Evolutionary conservation across 768 basidiomycete species (phyloP).

Genomic region (Trametes meyenii): DNA sequence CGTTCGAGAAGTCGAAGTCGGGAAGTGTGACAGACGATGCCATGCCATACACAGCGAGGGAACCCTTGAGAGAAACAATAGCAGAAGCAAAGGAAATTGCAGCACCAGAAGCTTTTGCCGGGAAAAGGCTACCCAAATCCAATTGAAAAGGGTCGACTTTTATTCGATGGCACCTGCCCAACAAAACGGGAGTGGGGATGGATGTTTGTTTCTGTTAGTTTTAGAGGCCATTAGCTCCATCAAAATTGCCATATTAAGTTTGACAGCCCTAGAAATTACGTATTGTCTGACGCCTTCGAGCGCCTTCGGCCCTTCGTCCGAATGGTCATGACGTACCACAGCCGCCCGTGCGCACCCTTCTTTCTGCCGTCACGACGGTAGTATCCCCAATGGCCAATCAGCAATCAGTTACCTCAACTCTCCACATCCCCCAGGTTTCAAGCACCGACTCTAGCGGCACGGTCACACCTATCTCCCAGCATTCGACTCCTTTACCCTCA

Average conservation of each 20-base stretch:
- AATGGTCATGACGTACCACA: neutral
- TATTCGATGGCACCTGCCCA: too few relatives aligned
- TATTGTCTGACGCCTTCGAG: too few relatives aligned
- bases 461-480: slow-evolving; percentile 28
- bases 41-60: neutral
- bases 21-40: slow-evolving; percentile 18
- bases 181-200: neutral
- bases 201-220: slow-evolving; percentile 15
- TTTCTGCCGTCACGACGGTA: neutral
- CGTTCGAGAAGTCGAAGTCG: slow-evolving; percentile 12
- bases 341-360: neutral
- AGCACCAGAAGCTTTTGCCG: too few relatives aligned
- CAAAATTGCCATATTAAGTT: neutral
- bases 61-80: too few relatives aligned
- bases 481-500: slow-evolving; percentile 14
- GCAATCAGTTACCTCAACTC: neutral
- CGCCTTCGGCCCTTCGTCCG: neutral
- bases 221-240: slow-evolving; percentile 8
- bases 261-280: too few relatives aligned
- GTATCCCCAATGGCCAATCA: neutral
- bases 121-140: too few relatives aligned
- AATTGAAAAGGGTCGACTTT: too few relatives aligned
- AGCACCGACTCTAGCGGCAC: slow-evolving; percentile 27
- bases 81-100: too few relatives aligned
- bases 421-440: slow-evolving; percentile 1